Evolutionary conservation across 192 early-diverging fungal species (phyloP).

Genomic region (Entomortierella lignicola): DNA sequence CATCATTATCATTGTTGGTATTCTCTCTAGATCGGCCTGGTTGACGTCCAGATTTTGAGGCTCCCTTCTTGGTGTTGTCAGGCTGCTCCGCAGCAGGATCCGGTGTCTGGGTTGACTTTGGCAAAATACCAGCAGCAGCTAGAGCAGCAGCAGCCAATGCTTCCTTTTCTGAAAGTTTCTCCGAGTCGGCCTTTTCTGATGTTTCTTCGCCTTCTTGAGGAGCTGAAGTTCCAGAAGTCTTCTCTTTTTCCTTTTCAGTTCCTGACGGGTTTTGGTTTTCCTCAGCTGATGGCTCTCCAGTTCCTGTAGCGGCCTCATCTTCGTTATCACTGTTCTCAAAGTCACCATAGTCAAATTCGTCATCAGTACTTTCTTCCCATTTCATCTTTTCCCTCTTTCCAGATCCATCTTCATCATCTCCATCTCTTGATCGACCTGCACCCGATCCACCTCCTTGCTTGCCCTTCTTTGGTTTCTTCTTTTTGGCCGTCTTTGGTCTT

Average conservation of each 20-base stretch:
- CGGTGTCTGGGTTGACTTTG: constrained; percentile 14
- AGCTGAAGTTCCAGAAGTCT: constrained; percentile 2
- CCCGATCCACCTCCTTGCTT: constrained; percentile 21
- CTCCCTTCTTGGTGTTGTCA: constrained; percentile 6
- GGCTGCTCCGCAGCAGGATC: constrained; percentile 8
- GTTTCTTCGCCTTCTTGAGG: constrained; percentile 3
- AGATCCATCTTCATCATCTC: constrained; percentile 28
- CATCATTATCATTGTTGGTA: background rate
- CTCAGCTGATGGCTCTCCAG: background rate
- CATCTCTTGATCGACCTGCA: background rate
- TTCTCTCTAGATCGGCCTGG: constrained; percentile 1
- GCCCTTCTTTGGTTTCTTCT: constrained; percentile 54
- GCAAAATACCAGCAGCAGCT: constrained; percentile 48
- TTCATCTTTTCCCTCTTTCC: constrained; percentile 51
- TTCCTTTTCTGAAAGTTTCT: constrained; percentile 23
- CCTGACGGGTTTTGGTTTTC: background rate
- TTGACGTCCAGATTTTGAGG: constrained; percentile 1
- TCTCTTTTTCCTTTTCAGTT: constrained; percentile 7
- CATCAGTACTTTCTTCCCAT: constrained; percentile 53
- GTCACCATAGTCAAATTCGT: constrained; percentile 55
- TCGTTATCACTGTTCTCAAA: constrained; percentile 54
- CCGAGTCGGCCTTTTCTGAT: background rate
- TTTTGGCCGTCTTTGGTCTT: constrained; percentile 54
- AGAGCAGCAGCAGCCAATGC: constrained; percentile 46
- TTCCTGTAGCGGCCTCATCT: constrained; percentile 7